phyloP scores from a whole-genome alignment of 768 basidiomycete species.

The Tricholoma matsutake region DNA sequence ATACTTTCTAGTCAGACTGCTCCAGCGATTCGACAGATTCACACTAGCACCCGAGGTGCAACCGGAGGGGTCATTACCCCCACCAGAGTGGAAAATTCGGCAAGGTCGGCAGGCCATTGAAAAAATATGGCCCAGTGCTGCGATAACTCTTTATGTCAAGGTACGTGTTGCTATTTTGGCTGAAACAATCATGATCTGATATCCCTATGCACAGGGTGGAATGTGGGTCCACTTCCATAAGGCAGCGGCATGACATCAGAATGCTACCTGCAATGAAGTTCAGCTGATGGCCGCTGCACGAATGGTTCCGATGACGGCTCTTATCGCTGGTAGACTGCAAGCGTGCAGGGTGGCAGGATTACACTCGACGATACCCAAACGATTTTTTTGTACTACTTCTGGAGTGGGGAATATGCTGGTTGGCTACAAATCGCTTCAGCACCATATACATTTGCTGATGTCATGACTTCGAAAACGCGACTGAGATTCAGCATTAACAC shows the following conservation, averaged over 20 bases:
- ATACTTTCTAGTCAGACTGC: slow-evolving; percentile 65
- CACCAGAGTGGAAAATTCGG: slow-evolving; percentile 49
- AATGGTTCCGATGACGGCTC: neutral
- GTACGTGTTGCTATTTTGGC: slow-evolving; percentile 32
- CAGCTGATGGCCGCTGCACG: neutral
- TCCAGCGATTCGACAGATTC: slow-evolving; percentile 63
- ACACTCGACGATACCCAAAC: too few species aligned
- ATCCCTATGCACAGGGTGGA: slow-evolving; percentile 41
- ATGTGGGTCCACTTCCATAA: slow-evolving; percentile 53
- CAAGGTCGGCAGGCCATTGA: slow-evolving; percentile 53
- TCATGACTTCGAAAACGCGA: too few species aligned
- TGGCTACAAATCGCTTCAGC: too few species aligned
- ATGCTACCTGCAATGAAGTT: neutral
- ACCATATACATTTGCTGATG: too few species aligned
- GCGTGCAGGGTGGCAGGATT: neutral
- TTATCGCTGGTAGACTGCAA: neutral
- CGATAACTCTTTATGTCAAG: slow-evolving; percentile 66
- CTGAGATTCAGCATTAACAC: too few species aligned
- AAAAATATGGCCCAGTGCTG: slow-evolving; percentile 58
- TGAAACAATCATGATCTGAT: neutral
- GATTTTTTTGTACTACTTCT: too few species aligned
- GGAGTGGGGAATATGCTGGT: too few species aligned
- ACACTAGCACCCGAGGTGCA: slow-evolving; percentile 59
- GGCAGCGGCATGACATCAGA: slow-evolving; percentile 13
- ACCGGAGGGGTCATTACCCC: slow-evolving; percentile 60